Base-by-base conservation (phyloP, 768 basidiomycete genomes). In the Lactarius akahatsu region DNA sequence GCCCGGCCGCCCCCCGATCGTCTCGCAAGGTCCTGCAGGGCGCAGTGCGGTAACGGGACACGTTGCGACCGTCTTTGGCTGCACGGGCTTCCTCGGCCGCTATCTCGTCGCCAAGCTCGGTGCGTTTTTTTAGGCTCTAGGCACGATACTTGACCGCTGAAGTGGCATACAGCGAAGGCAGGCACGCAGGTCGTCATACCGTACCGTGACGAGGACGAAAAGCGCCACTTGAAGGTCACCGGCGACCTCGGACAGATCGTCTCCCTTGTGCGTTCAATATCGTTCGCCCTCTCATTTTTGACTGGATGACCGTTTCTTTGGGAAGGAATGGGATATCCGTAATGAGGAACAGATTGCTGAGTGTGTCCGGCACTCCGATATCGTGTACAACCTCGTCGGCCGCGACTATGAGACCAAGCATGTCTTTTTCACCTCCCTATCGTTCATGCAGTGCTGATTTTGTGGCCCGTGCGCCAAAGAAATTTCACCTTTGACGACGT, bases 161-260 rank as follows among this genome's bases (percentile, higher is more conserved):
- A 34, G 57, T 8, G 28, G 4, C 13, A 38, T 58, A 54, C 74
- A 92, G 96, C 92, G 67, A 94, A 92, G 79, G 80, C 86, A 74
- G 96, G 96, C 20, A 94, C 93, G 6, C 94, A 96, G 74, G 95
- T 98, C 66, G 84, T 98, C 74, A 83, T 97, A 59, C 96, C 96
- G 8, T 98, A 96, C 80, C 86, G 97, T 54, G 94, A 98, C 70
- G 92, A 94, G 74, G 94, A 98, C 74, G 91, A 94, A 74, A 93
- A 90, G 72, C 83, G 96, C 66, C 85, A 91, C 73, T 80, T 99
- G 73, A 90, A 89, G 78, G 91, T 91, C 15, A 96, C 91, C 88
- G 97, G 96, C 52, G 97, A 99, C 80, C 81, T 98, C 62, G 97
- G 97, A 9, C 95, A 96, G 80, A 90, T 99, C 69, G 91, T 98